Evolutionary conservation across 345 rosid species (phyloP), one percentile per base, ranked within the genome.

Genomic region (Populus tremula): DNA sequence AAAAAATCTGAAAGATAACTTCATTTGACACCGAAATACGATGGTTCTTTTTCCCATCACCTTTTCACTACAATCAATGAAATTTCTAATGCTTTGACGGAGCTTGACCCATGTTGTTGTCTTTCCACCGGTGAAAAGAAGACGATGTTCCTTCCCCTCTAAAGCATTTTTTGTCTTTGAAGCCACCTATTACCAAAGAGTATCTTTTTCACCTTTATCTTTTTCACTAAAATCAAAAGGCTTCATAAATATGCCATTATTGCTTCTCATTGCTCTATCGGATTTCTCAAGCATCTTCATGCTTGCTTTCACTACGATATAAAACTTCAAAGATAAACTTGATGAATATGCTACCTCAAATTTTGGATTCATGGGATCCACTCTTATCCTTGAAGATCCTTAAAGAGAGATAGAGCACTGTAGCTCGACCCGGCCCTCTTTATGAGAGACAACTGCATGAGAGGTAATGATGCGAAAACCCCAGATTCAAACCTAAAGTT

Each of bases 401-500:
- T 41, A n/a, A 6, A 69, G 49, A 12, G 12, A 21, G 17, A 38
- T 10, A 38, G 53, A 8, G 8, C 8, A 16, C 20, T 21, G 16
- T 4, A 41, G 72, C 25, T 56, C 8, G 36, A 66, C 45, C 56
- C n/a, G n/a, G n/a, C n/a, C 43, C 14, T 54, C 45, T 61, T 25
- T 45, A 2, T 21, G 3, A 54, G 21, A 67, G 77, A 79, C 77
- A 73, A 61, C 17, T 31, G 62, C 81, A 74, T 74, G 71, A 49
- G 71, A 70, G 63, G 56, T 53, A 80, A 75, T 75, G 56, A 75
- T 74, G 65, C 53, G 25, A 80, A 75, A 75, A 47, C 36, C 78
- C 82, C 69, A 69, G 54, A 69, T 61, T 20, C 47, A 20, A 27
- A 65, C 31, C 53, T 65, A 59, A 16, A 62, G 63, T 33, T 70